Percentiles rank a stretch among this genome's conserved stretches.
phyloP scores from a whole-genome alignment of 2,329 filamentous ascomycete genomes.

The Neopestalotiopsis sp. region DNA sequence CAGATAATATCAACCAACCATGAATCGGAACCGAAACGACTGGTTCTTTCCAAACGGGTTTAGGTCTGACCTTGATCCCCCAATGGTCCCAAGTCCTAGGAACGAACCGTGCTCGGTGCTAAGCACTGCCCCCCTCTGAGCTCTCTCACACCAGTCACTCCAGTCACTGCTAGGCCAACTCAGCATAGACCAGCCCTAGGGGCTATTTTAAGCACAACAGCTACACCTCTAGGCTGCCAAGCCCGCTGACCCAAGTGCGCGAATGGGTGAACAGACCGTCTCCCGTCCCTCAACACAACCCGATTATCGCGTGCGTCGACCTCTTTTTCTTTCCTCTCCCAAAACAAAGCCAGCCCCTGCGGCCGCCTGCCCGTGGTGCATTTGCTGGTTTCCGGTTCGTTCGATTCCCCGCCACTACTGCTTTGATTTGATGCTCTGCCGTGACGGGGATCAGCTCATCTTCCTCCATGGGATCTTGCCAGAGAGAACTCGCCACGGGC shows the following conservation, averaged over 20 bases:
- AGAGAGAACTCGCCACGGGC: too few relatives aligned
- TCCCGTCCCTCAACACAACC: background rate
- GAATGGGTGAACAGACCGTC: too few relatives aligned
- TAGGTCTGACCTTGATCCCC: background rate
- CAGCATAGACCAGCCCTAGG: conserved; percentile 9
- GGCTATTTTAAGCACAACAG: background rate
- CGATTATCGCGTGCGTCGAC: background rate
- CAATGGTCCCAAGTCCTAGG: background rate
- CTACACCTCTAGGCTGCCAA: background rate
- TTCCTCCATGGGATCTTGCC: too few relatives aligned
- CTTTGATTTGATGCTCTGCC: background rate
- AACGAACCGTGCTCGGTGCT: background rate
- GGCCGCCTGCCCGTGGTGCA: background rate
- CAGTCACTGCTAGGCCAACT: background rate
- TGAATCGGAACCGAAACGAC: background rate
- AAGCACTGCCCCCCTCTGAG: conserved; percentile 1
- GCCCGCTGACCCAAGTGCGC: background rate
- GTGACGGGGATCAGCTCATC: too few relatives aligned
- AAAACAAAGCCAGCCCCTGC: background rate
- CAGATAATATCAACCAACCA: background rate
- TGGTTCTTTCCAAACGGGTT: background rate
- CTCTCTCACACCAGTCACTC: too few relatives aligned
- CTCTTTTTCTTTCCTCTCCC: background rate
- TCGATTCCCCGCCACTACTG: background rate
- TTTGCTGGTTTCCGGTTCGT: background rate